A percentile compares a stretch with the other conserved stretches of the same genome.
phyloP scores from a whole-genome alignment of 169 alveolate genomes.

The Toxoplasma gondii region DNA sequence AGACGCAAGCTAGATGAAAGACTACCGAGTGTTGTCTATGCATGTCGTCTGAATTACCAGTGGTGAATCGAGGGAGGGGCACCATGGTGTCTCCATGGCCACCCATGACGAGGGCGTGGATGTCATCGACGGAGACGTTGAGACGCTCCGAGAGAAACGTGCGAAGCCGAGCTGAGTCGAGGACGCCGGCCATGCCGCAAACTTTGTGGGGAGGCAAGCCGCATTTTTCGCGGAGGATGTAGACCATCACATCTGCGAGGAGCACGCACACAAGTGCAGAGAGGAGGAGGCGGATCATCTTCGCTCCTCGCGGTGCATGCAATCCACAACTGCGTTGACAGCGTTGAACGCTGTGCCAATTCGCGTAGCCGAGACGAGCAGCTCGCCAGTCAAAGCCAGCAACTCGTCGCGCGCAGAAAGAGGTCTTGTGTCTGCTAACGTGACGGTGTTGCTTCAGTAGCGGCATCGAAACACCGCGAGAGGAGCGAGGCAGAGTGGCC shows the following conservation, averaged over 20 bases:
- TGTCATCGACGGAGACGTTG: slow-evolving; percentile 76
- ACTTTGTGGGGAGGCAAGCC: slow-evolving; percentile 67
- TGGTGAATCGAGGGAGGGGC: slow-evolving; percentile 74
- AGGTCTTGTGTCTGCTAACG: no score
- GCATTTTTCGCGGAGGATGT: slow-evolving; percentile 56
- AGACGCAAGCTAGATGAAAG: no score
- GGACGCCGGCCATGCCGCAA: slow-evolving; percentile 79
- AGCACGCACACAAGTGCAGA: background rate
- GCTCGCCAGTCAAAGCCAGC: background rate
- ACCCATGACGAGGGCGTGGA: slow-evolving; percentile 82
- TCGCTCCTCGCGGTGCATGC: no score
- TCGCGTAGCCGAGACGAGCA: background rate
- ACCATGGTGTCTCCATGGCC: slow-evolving; percentile 86
- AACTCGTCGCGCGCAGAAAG: no score
- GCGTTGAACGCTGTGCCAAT: no score
- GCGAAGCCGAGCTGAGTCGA: slow-evolving; percentile 80
- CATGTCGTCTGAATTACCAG: slow-evolving; percentile 65
- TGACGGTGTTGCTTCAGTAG: no score
- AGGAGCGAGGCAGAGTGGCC: no score
- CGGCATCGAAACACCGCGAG: no score
- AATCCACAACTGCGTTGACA: no score
- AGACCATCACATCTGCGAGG: slow-evolving; percentile 72
- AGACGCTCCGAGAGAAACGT: slow-evolving; percentile 76
- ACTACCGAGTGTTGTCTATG: no score
- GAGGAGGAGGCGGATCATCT: background rate